phyloP scores from a whole-genome alignment of 345 rosid genomes.

The Lumnitzera littorea region DNA sequence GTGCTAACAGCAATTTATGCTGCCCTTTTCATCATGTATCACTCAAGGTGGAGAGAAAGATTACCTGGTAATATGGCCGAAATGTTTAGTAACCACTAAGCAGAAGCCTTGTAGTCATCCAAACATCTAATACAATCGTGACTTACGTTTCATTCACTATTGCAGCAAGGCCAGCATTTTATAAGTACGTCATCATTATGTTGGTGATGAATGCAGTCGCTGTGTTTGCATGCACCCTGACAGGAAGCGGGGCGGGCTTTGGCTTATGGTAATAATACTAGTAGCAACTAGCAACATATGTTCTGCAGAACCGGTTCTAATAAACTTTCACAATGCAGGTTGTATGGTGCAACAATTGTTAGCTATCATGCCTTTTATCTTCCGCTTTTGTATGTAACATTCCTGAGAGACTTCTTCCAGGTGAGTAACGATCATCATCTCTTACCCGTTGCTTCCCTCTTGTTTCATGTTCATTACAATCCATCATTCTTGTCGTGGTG shows the following conservation, averaged over 20 bases:
- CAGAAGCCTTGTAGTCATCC: no score
- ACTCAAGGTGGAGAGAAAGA: constrained; percentile 78
- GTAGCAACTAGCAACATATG: background rate
- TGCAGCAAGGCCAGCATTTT: constrained; percentile 87
- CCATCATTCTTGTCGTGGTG: background rate
- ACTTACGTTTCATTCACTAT: constrained; percentile 6
- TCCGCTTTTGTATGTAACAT: constrained; percentile 68
- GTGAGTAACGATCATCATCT: constrained; percentile 19
- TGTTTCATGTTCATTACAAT: background rate
- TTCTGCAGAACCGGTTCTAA: background rate
- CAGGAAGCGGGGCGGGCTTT: constrained; percentile 53
- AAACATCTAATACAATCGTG: no score
- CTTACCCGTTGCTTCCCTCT: background rate
- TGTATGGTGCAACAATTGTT: constrained; percentile 53
- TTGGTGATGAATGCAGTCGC: constrained; percentile 50
- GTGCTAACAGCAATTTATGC: constrained; percentile 75
- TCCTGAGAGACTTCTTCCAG: constrained; percentile 92
- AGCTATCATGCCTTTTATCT: constrained; percentile 84
- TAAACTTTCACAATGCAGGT: constrained; percentile 34
- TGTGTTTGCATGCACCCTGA: constrained; percentile 56
- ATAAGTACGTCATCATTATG: constrained; percentile 67
- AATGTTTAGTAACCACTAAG: no score
- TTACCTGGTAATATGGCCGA: constrained; percentile 47
- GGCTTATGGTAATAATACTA: constrained; percentile 65
- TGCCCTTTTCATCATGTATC: constrained; percentile 59